These are phyloP conservation scores for Fragilaria radians DNA, from an alignment of 108 stramenopile genomes.

Conservation along the genomic window DNA sequence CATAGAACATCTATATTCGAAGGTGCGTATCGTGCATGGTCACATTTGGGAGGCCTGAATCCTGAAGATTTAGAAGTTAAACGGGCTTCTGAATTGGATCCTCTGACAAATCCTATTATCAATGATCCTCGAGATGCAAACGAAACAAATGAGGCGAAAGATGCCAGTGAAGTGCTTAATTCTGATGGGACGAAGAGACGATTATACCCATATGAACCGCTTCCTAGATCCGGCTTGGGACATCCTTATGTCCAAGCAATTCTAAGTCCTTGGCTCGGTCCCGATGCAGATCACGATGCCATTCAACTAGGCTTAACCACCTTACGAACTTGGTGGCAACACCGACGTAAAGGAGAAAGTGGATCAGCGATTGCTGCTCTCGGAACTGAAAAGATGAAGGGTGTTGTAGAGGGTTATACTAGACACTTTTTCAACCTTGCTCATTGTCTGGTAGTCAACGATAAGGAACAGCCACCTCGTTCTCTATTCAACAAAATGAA, in stretches of 20 bases:
- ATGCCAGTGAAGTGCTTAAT: neutral
- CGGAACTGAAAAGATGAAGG: slow-evolving; percentile 84
- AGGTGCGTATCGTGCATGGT: slow-evolving; percentile 90
- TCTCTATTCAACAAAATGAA: slow-evolving; percentile 72
- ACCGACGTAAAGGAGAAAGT: slow-evolving; percentile 86
- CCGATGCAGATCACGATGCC: slow-evolving; percentile 85
- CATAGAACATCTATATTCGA: slow-evolving; percentile 91
- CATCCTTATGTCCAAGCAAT: slow-evolving; percentile 90
- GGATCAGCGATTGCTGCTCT: slow-evolving; percentile 79
- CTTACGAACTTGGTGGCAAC: slow-evolving; percentile 89
- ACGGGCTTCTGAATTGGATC: slow-evolving; percentile 56
- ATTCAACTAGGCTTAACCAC: slow-evolving; percentile 84
- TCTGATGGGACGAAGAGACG: slow-evolving; percentile 38
- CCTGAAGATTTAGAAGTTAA: slow-evolving; percentile 62
- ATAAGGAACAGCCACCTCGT: slow-evolving; percentile 83
- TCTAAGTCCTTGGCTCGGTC: slow-evolving; percentile 83
- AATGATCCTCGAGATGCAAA: slow-evolving; percentile 44
- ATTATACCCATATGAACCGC: slow-evolving; percentile 79
- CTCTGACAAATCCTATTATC: slow-evolving; percentile 53
- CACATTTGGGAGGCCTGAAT: slow-evolving; percentile 80
- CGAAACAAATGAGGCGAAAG: slow-evolving; percentile 15
- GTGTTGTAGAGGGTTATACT: slow-evolving; percentile 90
- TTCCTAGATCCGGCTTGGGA: slow-evolving; percentile 76
- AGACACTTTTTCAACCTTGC: slow-evolving; percentile 84
- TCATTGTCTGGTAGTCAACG: slow-evolving; percentile 73